A percentile compares a stretch with the other conserved stretches of the same genome.
Evolutionary conservation across 768 basidiomycete genomes (phyloP).

Genomic region (Podaxis sp.): DNA sequence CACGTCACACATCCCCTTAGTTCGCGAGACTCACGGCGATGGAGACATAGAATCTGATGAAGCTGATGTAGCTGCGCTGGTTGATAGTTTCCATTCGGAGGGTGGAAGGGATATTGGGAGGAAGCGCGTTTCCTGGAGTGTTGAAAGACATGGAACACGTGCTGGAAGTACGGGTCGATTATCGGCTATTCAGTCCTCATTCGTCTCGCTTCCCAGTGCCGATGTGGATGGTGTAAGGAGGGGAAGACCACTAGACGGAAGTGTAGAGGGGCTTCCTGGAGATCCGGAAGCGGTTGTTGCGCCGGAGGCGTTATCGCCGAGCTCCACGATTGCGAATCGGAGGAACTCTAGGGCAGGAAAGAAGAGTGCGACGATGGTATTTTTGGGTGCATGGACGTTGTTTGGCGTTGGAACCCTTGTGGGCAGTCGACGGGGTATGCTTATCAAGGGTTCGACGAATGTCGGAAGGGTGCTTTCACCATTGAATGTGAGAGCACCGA

Average conservation of each 20-base stretch:
- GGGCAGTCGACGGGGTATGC: conserved; percentile 26
- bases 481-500: neutral
- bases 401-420: conserved; percentile 63
- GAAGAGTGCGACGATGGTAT: conserved; percentile 76
- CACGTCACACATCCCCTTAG: conserved; percentile 16
- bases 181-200: conserved; percentile 32
- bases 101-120: conserved; percentile 42
- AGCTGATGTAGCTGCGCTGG: conserved; percentile 53
- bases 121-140: conserved; percentile 70
- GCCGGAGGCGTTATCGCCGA: neutral
- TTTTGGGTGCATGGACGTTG: conserved; percentile 75
- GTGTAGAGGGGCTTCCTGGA: conserved; percentile 23
- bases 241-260: conserved; percentile 46
- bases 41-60: conserved; percentile 50
- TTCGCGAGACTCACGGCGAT: neutral
- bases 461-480: conserved; percentile 50
- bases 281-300: conserved; percentile 22
- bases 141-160: conserved; percentile 45
- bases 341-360: conserved; percentile 64
- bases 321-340: conserved; percentile 24
- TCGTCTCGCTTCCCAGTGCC: conserved; percentile 8
- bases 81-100: conserved; percentile 81
- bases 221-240: conserved; percentile 19
- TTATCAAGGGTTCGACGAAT: conserved; percentile 27
- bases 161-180: conserved; percentile 46